phyloP scores from a whole-genome alignment of 1,284 basidiomycete species.

The Naganishia liquefaciens region DNA sequence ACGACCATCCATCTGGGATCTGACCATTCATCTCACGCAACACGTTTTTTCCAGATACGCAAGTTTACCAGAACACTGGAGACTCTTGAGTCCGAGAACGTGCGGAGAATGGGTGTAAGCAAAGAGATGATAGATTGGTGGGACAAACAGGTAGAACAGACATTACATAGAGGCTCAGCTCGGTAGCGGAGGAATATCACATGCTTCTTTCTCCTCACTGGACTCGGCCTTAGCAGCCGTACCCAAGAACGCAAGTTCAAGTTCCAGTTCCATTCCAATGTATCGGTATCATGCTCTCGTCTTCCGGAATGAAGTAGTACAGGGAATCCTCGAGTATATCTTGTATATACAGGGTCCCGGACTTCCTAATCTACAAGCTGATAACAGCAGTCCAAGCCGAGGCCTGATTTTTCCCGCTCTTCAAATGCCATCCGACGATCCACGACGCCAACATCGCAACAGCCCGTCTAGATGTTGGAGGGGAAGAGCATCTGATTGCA shows the following conservation, averaged over 20 bases:
- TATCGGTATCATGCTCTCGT: constrained; percentile 24
- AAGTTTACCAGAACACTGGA: constrained; percentile 50
- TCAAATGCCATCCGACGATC: constrained; percentile 20
- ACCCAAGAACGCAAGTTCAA: no score
- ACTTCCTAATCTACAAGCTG: constrained; percentile 28
- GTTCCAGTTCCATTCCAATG: constrained; percentile 16
- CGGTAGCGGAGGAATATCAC: background rate
- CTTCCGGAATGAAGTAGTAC: constrained; percentile 28
- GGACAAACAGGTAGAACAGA: constrained; percentile 40
- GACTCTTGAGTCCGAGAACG: constrained; percentile 47
- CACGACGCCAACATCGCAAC: constrained; percentile 26
- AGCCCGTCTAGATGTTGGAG: constrained; percentile 52
- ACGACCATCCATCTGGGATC: constrained; percentile 23
- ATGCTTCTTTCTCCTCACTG: background rate
- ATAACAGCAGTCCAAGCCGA: constrained; percentile 25
- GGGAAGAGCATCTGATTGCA: constrained; percentile 54
- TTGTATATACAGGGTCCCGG: constrained; percentile 22
- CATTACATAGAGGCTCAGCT: constrained; percentile 1
- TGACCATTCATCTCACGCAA: background rate
- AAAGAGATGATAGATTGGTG: constrained; percentile 52
- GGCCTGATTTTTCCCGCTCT: constrained; percentile 28
- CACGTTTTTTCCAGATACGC: constrained; percentile 43
- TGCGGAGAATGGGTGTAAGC: constrained; percentile 46
- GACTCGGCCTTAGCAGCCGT: no score
- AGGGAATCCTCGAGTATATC: constrained; percentile 27